These are phyloP conservation scores for Suaeda aralocaspica DNA, from an alignment of 148 eudicot species.

Conservation along the genomic window DNA sequence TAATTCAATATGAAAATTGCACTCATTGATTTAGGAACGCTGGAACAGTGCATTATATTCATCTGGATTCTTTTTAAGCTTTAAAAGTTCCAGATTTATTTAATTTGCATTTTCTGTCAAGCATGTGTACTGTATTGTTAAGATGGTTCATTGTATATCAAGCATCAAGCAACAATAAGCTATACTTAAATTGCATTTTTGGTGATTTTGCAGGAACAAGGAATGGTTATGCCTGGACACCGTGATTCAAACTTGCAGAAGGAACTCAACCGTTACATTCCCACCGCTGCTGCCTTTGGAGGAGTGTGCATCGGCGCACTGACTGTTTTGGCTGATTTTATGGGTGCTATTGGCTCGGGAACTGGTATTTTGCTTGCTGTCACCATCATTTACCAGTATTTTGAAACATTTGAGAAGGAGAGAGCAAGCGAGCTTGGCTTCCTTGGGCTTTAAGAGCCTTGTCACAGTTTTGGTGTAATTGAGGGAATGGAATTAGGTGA, in stretches of 20 bases:
- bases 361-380: conserved; percentile 79
- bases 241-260: conserved; percentile 76
- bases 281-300: conserved; percentile 84
- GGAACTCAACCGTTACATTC: conserved; percentile 85
- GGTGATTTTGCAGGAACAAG: conserved; percentile 58
- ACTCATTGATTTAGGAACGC: too few species aligned
- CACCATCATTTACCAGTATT: conserved; percentile 81
- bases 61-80: too few species aligned
- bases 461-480: too few species aligned
- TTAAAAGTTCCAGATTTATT: too few species aligned
- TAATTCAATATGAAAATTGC: too few species aligned
- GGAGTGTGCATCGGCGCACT: conserved; percentile 88
- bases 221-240: conserved; percentile 92
- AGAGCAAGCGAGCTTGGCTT: conserved; percentile 82
- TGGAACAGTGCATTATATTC: too few species aligned
- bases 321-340: conserved; percentile 81
- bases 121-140: too few species aligned
- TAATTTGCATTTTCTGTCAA: too few species aligned
- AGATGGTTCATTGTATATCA: neutral
- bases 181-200: neutral
- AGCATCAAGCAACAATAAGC: neutral
- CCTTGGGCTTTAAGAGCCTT: conserved; percentile 57
- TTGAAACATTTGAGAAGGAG: conserved; percentile 93
- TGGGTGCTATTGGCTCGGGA: conserved; percentile 95
- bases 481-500: conserved; percentile 15